Base-by-base conservation (phyloP, 129 eudicot genomes). In the Chrysanthemum lavandulifolium region DNA sequence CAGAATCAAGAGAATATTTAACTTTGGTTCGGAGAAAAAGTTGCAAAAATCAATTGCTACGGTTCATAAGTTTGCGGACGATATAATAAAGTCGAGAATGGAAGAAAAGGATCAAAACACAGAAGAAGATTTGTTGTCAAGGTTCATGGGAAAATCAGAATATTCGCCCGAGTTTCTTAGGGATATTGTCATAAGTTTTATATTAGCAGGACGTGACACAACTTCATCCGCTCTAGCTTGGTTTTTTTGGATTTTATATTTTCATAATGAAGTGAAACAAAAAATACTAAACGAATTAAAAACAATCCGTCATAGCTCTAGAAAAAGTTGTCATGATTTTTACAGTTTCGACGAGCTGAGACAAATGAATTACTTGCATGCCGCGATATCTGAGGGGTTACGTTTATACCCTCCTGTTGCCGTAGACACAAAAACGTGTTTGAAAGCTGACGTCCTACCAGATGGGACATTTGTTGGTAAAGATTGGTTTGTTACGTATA, bases 351-450 rank as follows among this genome's bases (percentile, higher is more conserved):
- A 94, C 16, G 97, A 90, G 49, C 69, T 90, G 2, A 76, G 89
- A 1, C 81, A 76, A 33, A 89, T 90, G 97, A 81, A 90, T 71
- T 94, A 94, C 43, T 83, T 90, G 19, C 92, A 94, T 0, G 97
- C 86, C 0, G 82, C 96, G 2, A 80, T 94, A 33, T 86, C 91
- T 2, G 98, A 94, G 68, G 53, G 85, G 11, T 51, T 94, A 43
- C 81, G 98, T 61, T 45, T 94, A 69, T 93, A 82, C 57, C 98
- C 97, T 0, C 96, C 97, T 4, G 98, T 93, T 13, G 83, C 97
- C 47, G 81, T 89, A 14, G 96, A 90, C 68, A 87, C 96, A 1
- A 89, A 76, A 61, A 68, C 56, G 9, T 85, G 92, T 65, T 58
- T 53, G 3, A 62, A 81, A 3, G 82, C 82, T 2, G 96, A 93